Conservation (phyloP, 1,284 basidiomycete genomes). For the Ceratobasidium sp. region DNA sequence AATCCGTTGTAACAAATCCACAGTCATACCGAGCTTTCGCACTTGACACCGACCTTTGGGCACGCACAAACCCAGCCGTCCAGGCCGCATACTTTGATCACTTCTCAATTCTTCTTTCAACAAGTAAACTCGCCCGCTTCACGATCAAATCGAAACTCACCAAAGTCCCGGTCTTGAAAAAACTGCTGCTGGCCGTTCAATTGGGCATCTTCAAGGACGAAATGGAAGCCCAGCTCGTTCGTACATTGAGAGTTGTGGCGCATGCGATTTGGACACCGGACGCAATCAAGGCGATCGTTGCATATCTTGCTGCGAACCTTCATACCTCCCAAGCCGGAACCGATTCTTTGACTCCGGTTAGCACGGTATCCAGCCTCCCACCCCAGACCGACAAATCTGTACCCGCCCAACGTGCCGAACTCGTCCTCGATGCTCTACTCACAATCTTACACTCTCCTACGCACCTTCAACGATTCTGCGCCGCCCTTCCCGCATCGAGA, state of each 20-base stretch:
- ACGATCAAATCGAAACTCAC: constrained; percentile 71
- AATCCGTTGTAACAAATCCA: constrained; percentile 80
- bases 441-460: constrained; percentile 60
- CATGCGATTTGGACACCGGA: constrained; percentile 70
- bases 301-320: constrained; percentile 83
- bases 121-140: constrained; percentile 74
- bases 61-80: constrained; percentile 68
- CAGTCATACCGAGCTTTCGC: constrained; percentile 83
- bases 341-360: constrained; percentile 5
- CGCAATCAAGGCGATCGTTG: constrained; percentile 81
- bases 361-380: constrained; percentile 21
- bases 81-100: constrained; percentile 80
- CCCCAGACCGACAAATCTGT: constrained; percentile 44
- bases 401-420: constrained; percentile 63
- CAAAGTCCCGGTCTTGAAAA: constrained; percentile 74
- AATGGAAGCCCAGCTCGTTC: constrained; percentile 61
- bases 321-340: constrained; percentile 62
- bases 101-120: constrained; percentile 72
- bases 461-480: constrained; percentile 64
- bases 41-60: constrained; percentile 91
- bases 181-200: constrained; percentile 79
- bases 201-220: constrained; percentile 71
- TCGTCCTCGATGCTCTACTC: constrained; percentile 65
- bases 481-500: constrained; percentile 71
- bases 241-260: constrained; percentile 63